Evolutionary conservation across 2,329 filamentous ascomycete genomes (phyloP).

Genomic region (Calonectria hawksworthii): DNA sequence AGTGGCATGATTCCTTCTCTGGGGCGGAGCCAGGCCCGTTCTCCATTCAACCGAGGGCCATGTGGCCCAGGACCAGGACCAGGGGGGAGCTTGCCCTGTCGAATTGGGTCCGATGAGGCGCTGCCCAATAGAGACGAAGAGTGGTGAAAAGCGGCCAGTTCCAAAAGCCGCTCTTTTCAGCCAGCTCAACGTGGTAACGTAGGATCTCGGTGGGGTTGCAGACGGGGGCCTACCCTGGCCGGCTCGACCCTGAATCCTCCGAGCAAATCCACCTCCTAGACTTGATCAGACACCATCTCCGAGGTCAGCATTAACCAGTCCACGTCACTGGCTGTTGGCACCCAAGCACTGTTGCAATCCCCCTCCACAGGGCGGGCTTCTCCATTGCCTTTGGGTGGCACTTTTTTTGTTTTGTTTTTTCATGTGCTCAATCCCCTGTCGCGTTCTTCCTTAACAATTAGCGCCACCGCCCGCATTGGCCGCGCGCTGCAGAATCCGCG

Average conservation of each 20-base stretch:
- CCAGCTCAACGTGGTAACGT: background rate
- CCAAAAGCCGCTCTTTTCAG: background rate
- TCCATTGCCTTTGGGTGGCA: background rate
- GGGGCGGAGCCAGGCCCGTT: background rate
- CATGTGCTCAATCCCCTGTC: background rate
- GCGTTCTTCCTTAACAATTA: background rate
- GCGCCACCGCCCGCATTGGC: background rate
- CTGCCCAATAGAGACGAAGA: background rate
- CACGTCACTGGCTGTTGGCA: background rate
- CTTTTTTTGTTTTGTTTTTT: background rate
- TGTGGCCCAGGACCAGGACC: background rate
- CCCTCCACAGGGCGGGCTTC: background rate
- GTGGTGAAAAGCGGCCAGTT: background rate
- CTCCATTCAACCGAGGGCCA: background rate
- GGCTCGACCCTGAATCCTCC: background rate
- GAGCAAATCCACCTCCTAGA: background rate
- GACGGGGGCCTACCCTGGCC: background rate
- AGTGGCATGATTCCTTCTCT: background rate
- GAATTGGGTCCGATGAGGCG: background rate
- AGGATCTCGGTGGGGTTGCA: background rate
- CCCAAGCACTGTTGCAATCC: background rate
- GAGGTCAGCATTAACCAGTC: background rate
- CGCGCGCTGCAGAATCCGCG: background rate
- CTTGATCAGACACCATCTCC: conserved; percentile 2
- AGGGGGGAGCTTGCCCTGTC: background rate